Conservation (phyloP, 2,329 filamentous ascomycete species). For the Onygenales sp. region DNA sequence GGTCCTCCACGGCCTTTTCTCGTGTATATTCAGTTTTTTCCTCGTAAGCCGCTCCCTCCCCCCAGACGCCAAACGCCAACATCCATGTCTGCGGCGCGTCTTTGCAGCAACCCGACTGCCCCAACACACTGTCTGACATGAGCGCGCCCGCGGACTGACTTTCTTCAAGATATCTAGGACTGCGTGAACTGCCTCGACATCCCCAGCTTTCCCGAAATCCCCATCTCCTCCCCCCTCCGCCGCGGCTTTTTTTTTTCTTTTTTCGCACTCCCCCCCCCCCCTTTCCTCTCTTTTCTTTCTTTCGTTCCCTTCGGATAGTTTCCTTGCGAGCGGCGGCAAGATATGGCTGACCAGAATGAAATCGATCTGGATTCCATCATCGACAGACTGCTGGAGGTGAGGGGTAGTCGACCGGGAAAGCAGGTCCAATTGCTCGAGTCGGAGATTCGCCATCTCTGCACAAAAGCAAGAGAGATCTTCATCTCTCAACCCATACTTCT, state of each 20-base stretch:
- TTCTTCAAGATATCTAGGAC: conserved; percentile 1
- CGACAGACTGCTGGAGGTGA: conserved; percentile 92
- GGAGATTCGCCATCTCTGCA: conserved; percentile 95
- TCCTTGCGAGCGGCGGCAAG: conserved; percentile 29
- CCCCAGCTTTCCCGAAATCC: conserved; percentile 1
- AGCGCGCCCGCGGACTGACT: neutral
- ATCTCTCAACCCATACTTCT: conserved; percentile 97
- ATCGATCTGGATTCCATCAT: conserved; percentile 99
- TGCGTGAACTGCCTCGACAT: neutral
- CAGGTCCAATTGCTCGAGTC: conserved; percentile 94
- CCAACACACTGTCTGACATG: neutral
- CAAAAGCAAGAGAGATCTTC: conserved; percentile 98
- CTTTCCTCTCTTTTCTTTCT: conserved; percentile 18
- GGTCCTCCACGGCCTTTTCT: neutral
- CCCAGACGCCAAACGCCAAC: neutral
- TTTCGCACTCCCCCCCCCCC: conserved; percentile 12
- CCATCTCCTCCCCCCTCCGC: conserved; percentile 7
- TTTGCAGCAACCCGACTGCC: neutral
- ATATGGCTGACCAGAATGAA: conserved; percentile 72
- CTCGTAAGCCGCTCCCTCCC: neutral
- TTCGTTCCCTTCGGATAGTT: conserved; percentile 12
- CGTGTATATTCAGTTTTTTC: neutral
- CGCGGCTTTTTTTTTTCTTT: too few species aligned
- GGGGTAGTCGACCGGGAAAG: conserved; percentile 95
- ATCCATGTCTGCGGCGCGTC: neutral